Conservation (phyloP, 352 stramenopile species). For the Pelagophyceae sp. region DNA sequence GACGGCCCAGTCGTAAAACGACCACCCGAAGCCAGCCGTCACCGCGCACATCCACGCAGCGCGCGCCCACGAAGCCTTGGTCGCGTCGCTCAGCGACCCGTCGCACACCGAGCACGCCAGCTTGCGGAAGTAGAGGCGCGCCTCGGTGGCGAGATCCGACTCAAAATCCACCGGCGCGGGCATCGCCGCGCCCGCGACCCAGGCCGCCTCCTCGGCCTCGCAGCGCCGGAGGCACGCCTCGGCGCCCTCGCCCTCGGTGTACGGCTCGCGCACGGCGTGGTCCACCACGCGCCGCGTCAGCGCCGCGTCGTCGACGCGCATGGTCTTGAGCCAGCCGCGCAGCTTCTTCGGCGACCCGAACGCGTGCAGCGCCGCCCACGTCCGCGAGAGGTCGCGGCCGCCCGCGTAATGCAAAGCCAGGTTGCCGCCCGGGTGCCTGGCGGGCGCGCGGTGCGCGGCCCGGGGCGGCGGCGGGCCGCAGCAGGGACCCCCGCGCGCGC, state of each 20-base stretch:
- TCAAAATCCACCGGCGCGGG: background rate
- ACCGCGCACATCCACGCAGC: background rate
- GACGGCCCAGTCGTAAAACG: background rate
- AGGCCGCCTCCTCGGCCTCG: background rate
- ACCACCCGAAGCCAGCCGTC: background rate
- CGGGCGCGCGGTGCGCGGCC: no score
- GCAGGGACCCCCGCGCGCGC: no score
- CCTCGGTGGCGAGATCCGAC: background rate
- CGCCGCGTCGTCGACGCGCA: background rate
- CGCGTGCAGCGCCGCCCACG: background rate
- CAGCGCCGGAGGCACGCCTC: background rate
- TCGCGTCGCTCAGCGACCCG: background rate
- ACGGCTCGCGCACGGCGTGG: background rate
- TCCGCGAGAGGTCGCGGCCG: constrained; percentile 11
- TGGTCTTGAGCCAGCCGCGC: background rate
- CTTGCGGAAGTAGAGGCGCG: background rate
- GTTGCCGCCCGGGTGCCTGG: background rate
- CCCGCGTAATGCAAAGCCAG: background rate
- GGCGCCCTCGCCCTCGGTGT: background rate
- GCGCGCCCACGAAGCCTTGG: background rate
- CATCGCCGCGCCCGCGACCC: background rate
- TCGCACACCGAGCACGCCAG: no score
- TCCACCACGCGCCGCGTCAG: background rate
- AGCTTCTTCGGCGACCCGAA: background rate
- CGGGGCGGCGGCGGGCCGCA: no score